These are phyloP conservation scores for Saccharomycopsis crataegensis DNA, from an alignment of 1,139 yeast genomes.

Conservation along the genomic window DNA sequence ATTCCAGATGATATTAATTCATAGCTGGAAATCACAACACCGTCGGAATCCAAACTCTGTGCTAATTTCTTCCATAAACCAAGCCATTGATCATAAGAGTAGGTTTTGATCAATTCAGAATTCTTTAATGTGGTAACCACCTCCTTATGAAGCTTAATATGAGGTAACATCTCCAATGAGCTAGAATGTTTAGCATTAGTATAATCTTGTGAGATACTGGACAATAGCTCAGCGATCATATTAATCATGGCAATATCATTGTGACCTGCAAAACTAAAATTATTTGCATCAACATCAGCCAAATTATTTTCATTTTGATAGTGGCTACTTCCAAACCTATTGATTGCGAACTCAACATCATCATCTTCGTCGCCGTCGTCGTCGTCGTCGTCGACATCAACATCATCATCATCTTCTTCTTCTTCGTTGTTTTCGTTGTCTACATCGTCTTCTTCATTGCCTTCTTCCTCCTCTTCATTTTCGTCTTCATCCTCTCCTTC, in stretches of 20 bases:
- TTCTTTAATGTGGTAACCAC: slow-evolving; percentile 25
- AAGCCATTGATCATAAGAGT: slow-evolving; percentile 36
- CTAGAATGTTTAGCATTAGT: slow-evolving; percentile 17
- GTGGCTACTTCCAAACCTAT: too few relatives aligned
- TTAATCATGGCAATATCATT: slow-evolving; percentile 4
- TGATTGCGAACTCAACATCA: background rate
- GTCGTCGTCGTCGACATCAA: slow-evolving; percentile 26
- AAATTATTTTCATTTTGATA: background rate
- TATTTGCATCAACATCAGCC: background rate
- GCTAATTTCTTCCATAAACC: slow-evolving; percentile 41
- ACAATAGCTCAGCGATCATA: slow-evolving; percentile 2
- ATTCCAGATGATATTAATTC: slow-evolving; percentile 70
- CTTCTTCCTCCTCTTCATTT: slow-evolving; percentile 20
- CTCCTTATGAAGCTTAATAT: slow-evolving; percentile 27
- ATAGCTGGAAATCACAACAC: slow-evolving; percentile 54
- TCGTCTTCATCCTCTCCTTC: slow-evolving; percentile 18
- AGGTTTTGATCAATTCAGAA: slow-evolving; percentile 7
- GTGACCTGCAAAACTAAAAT: slow-evolving; percentile 16
- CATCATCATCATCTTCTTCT: slow-evolving; percentile 25
- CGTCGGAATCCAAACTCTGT: slow-evolving; percentile 27
- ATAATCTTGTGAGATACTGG: background rate
- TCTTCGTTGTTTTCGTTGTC: slow-evolving; percentile 19
- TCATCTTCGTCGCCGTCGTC: slow-evolving; percentile 26
- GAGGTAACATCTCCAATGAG: slow-evolving; percentile 24
- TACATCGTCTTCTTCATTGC: slow-evolving; percentile 2